Evolutionary conservation across 2,329 filamentous ascomycete species (phyloP), one percentile per base, ranked within the genome.

Genomic region (Fusarium nematophilum): DNA sequence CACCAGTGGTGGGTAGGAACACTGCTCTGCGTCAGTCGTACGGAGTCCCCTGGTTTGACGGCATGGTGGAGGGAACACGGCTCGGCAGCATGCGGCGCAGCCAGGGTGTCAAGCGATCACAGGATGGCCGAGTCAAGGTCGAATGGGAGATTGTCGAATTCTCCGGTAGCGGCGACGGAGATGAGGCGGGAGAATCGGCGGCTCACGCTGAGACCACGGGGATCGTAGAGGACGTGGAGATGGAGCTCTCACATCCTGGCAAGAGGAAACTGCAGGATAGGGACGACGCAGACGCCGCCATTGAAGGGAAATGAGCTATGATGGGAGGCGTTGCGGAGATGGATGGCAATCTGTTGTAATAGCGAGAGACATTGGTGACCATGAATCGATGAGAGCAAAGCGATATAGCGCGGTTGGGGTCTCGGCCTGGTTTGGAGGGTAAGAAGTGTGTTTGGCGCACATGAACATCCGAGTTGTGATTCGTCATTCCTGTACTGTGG

Each of bases 121-220:
- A 77, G n/a, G 87, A 91, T 70, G 89, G 89, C 13, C 81, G 79
- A 23, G 84, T 87, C 30, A 85, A 80, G 37, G 83, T 95, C 9
- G 89, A 95, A 70, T 96, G 92, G 91, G 92, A 96, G 75, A 83
- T 97, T 61, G 82, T 89, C 31, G 93, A 97, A 76, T 93, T 85
- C 81, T 83, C 80, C 39, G 82, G 80, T 46, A 80, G 77, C 8
- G 77, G 76, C 11, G 69, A 68, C 15, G 72, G 33, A 6, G 39
- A 47, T 23, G 60, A 64, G 21, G 37, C 25, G 25, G 37, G 26
- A 25, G 54, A 14, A 25, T 36, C 49, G 37, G 15, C 73, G 34
- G 70, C 62, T 2, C 68, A 74, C 13, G 68, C 23, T 15, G 31
- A 27, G 11, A 17, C n/a, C 13, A 30, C 68, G 49, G 71, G 64